Conservation (phyloP, 1,284 basidiomycete genomes). For the Leccinum fallax region DNA sequence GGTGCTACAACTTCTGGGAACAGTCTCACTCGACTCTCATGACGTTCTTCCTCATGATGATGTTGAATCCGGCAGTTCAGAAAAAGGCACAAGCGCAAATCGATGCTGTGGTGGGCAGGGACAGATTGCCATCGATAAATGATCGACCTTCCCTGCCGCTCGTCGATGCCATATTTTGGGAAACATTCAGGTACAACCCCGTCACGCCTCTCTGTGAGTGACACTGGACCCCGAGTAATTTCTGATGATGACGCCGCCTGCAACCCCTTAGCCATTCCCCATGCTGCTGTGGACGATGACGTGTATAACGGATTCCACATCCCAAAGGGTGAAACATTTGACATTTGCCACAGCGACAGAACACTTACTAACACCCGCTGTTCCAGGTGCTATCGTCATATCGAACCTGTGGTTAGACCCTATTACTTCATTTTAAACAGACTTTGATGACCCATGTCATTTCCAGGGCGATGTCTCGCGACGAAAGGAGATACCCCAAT, state of each 20-base stretch:
- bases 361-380: not conserved
- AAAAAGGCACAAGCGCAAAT: constrained; percentile 36
- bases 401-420: constrained; percentile 14
- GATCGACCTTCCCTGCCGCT: constrained; percentile 34
- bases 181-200: constrained; percentile 20
- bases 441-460: not conserved
- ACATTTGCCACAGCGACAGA: too few species aligned
- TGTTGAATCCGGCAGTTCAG: constrained; percentile 33
- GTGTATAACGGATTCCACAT: constrained; percentile 17
- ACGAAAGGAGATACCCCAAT: constrained; percentile 10
- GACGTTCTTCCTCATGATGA: constrained; percentile 39
- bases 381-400: constrained; percentile 10
- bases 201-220: constrained; percentile 15
- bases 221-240: not conserved
- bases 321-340: constrained; percentile 11
- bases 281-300: constrained; percentile 11
- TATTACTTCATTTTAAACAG: too few species aligned
- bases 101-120: constrained; percentile 30
- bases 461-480: constrained; percentile 15
- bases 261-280: constrained; percentile 13
- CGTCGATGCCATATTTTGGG: constrained; percentile 33
- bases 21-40: constrained; percentile 9
- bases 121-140: constrained; percentile 32
- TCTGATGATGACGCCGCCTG: not conserved
- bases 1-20: not conserved